A percentile compares a stretch with the other conserved stretches of the same genome.
Conservation (phyloP, 2,329 filamentous ascomycete genomes). For the Dactylonectria macrodidyma region DNA sequence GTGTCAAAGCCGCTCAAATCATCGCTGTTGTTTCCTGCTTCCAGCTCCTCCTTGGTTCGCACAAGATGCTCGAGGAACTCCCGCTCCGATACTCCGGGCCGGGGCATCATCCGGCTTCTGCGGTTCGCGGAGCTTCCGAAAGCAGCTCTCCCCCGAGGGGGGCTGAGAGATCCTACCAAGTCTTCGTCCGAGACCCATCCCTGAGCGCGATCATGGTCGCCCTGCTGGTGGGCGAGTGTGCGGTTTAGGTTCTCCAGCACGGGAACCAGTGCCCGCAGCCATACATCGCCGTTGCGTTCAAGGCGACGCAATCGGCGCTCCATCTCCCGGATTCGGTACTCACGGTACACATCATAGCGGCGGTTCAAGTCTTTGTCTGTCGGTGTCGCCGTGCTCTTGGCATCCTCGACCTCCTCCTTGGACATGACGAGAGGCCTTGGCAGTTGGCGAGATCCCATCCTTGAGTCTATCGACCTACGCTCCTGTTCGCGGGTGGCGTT, state of each 20-base stretch:
- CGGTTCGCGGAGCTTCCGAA: constrained; percentile 18
- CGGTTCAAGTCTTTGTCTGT: constrained; percentile 54
- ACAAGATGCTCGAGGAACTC: constrained; percentile 51
- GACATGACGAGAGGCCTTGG: constrained; percentile 39
- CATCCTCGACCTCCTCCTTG: constrained; percentile 45
- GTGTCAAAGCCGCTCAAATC: constrained; percentile 55
- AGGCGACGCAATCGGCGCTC: constrained; percentile 62
- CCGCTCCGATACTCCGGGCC: constrained; percentile 48
- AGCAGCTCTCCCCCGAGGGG: constrained; percentile 30
- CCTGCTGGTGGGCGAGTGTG: constrained; percentile 47
- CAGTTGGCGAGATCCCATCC: constrained; percentile 39
- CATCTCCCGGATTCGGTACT: constrained; percentile 62
- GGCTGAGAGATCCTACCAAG: constrained; percentile 24
- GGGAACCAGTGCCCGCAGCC: constrained; percentile 61
- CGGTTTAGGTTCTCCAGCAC: constrained; percentile 62
- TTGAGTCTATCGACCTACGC: constrained; percentile 42
- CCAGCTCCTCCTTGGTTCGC: constrained; percentile 44
- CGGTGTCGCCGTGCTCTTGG: constrained; percentile 25
- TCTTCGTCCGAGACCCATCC: constrained; percentile 55
- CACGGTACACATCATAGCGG: constrained; percentile 59
- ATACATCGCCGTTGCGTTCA: constrained; percentile 63
- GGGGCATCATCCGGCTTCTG: constrained; percentile 41
- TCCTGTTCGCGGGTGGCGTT: constrained; percentile 49
- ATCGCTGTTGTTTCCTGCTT: constrained; percentile 45
- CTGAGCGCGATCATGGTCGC: constrained; percentile 37